A percentile compares a stretch with the other conserved stretches of the same genome.
Evolutionary conservation across 2,329 filamentous ascomycete genomes (phyloP).

Genomic region (Colletotrichum sp.): DNA sequence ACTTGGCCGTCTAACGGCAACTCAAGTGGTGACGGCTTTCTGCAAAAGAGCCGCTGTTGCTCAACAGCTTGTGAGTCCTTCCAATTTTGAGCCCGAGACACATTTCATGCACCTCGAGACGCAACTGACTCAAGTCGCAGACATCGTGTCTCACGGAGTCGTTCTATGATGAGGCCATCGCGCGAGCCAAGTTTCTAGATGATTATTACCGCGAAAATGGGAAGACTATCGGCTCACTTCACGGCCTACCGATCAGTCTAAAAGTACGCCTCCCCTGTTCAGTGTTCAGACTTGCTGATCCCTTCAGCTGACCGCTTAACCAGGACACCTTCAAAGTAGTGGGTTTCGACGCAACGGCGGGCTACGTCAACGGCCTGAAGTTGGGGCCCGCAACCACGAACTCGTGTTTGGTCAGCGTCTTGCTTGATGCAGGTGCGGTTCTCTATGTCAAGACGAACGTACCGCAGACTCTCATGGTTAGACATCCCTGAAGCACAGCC

Average conservation of each 20-base stretch:
- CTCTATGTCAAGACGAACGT: neutral
- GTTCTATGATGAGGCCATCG: neutral
- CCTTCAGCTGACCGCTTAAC: neutral
- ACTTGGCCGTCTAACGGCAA: neutral
- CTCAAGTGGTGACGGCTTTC: neutral
- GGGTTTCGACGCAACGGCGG: neutral
- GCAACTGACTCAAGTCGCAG: neutral
- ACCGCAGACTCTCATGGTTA: neutral
- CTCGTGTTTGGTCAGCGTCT: neutral
- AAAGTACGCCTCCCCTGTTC: neutral
- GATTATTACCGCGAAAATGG: neutral
- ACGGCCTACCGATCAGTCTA: neutral
- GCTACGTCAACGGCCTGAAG: neutral
- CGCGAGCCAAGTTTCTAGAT: neutral
- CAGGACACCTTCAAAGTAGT: neutral
- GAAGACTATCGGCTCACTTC: neutral
- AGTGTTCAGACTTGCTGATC: neutral
- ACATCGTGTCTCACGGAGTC: neutral
- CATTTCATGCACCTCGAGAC: neutral
- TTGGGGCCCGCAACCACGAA: neutral
- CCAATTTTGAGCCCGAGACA: rapidly evolving
- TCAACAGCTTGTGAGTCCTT: neutral
- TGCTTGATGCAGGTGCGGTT: neutral
- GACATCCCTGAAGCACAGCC: rapidly evolving
- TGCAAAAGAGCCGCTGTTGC: neutral